phyloP scores from a whole-genome alignment of 768 basidiomycete genomes.

The Boletus reticuloceps region DNA sequence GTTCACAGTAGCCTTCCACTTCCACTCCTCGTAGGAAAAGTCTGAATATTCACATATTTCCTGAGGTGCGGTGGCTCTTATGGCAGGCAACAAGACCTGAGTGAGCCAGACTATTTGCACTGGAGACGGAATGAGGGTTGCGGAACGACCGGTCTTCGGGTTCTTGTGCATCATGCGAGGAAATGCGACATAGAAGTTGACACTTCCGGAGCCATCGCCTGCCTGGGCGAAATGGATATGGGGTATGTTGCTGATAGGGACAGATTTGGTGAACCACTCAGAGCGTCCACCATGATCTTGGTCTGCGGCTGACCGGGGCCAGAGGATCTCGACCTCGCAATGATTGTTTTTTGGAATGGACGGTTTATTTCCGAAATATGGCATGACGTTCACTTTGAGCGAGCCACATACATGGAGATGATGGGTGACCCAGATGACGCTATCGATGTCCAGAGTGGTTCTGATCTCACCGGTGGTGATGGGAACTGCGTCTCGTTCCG shows the following conservation, averaged over 20 bases:
- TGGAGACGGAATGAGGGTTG: too few species aligned
- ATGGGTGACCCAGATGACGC: constrained; percentile 2
- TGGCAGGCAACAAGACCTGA: too few species aligned
- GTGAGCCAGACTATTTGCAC: too few species aligned
- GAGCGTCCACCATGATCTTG: background rate
- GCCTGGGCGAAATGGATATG: too few species aligned
- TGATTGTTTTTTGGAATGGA: constrained; percentile 6
- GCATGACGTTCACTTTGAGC: background rate
- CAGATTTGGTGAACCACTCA: background rate
- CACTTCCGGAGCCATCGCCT: too few species aligned
- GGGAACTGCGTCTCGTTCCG: background rate
- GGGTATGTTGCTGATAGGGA: too few species aligned
- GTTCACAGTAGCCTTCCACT: background rate
- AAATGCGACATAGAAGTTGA: too few species aligned
- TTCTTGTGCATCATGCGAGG: too few species aligned
- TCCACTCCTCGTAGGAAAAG: too few species aligned
- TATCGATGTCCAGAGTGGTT: constrained; percentile 4
- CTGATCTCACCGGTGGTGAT: background rate
- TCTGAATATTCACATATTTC: too few species aligned
- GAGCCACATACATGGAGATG: background rate
- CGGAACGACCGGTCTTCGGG: too few species aligned
- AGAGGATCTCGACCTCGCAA: constrained; percentile 2
- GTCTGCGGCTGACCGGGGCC: background rate
- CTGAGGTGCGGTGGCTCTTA: too few species aligned
- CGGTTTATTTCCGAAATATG: background rate